Evolutionary conservation across 108 stramenopile species (phyloP).

Genomic region (Nitzschia palea): DNA sequence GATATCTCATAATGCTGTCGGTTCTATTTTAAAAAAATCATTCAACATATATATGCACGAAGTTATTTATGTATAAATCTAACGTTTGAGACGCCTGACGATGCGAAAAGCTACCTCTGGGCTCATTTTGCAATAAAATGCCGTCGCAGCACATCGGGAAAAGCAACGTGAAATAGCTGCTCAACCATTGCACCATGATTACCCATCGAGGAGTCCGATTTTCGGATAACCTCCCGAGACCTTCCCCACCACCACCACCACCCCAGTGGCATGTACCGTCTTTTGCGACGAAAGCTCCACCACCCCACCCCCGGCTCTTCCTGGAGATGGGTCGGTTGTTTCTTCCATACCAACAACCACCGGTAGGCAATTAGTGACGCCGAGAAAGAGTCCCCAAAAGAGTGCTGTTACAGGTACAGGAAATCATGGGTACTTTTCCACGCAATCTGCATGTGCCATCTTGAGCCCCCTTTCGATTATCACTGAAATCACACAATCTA

Average conservation of each 20-base stretch:
- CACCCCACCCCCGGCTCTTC: not conserved
- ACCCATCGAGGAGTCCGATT: conserved; percentile 23
- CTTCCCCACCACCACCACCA: conserved; percentile 8
- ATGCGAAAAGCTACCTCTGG: too few species aligned
- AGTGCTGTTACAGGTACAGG: not conserved
- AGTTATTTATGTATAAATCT: too few species aligned
- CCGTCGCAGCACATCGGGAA: too few species aligned
- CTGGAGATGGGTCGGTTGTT: not conserved
- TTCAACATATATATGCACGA: too few species aligned
- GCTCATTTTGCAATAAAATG: too few species aligned
- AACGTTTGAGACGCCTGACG: too few species aligned
- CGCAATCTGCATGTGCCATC: conserved; percentile 11
- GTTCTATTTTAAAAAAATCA: too few species aligned
- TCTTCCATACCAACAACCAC: conserved; percentile 5
- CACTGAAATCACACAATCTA: conserved; percentile 19
- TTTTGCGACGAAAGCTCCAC: conserved; percentile 1
- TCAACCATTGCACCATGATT: conserved; percentile 25
- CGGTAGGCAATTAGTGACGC: not conserved
- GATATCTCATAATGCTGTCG: too few species aligned
- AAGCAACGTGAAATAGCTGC: too few species aligned
- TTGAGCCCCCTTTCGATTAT: conserved; percentile 32
- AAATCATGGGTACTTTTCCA: not conserved
- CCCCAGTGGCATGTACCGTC: conserved; percentile 15
- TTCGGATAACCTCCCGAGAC: conserved; percentile 16
- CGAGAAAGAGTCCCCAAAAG: not conserved